These are phyloP conservation scores for Dryadomyces quercivorus DNA, from an alignment of 2,329 filamentous ascomycete species.

Conservation along the genomic window DNA sequence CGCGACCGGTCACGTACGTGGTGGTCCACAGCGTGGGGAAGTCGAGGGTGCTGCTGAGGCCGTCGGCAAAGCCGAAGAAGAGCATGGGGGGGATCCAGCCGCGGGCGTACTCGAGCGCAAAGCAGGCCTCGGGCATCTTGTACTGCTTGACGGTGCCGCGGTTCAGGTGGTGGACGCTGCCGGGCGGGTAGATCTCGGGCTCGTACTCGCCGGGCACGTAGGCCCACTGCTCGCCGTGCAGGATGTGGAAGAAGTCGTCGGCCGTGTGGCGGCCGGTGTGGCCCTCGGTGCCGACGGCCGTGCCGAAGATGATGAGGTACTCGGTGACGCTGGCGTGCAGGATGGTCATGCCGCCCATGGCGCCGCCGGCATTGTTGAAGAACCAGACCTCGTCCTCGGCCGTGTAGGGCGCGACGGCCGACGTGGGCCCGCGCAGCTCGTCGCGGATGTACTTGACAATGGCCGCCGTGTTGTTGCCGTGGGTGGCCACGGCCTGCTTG, in stretches of 20 bases:
- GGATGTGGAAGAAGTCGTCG: constrained; percentile 91
- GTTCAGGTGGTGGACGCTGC: constrained; percentile 58
- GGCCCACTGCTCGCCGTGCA: constrained; percentile 64
- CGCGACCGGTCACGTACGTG: constrained; percentile 56
- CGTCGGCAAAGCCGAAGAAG: constrained; percentile 78
- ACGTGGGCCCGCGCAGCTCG: constrained; percentile 35
- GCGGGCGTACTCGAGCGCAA: constrained; percentile 71
- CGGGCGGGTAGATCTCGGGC: constrained; percentile 57
- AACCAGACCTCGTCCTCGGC: constrained; percentile 72
- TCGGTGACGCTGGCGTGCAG: constrained; percentile 82
- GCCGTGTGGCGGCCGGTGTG: constrained; percentile 82
- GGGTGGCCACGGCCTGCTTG: constrained; percentile 48
- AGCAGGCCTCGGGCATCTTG: constrained; percentile 64
- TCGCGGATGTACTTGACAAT: constrained; percentile 59
- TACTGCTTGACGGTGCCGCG: constrained; percentile 72
- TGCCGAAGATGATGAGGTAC: constrained; percentile 83
- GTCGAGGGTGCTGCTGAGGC: constrained; percentile 68
- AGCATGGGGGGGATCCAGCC: constrained; percentile 93
- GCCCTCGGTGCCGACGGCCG: constrained; percentile 72
- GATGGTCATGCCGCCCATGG: constrained; percentile 86
- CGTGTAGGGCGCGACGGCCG: constrained; percentile 39
- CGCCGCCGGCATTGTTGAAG: constrained; percentile 84
- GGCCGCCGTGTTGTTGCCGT: constrained; percentile 63
- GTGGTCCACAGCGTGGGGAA: constrained; percentile 76
- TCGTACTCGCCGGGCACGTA: constrained; percentile 58